Conservation (phyloP, 2,329 filamentous ascomycete species). For the Aspergillus hiratsukae region DNA sequence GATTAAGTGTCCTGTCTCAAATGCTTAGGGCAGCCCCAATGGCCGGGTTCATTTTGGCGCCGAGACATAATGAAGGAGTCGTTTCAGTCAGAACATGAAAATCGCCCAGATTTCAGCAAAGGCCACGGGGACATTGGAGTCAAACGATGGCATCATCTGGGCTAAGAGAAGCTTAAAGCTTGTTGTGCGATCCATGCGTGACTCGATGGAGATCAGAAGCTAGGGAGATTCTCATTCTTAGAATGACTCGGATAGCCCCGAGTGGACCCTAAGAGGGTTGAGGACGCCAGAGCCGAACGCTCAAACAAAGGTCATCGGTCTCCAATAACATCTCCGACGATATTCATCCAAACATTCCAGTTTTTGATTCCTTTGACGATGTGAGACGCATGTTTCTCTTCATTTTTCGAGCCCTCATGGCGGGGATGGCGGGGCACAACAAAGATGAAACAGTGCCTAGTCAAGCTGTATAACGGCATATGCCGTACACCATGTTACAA, state of each 20-base stretch:
- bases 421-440: background rate
- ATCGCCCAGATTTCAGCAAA: background rate
- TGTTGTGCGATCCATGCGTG: background rate
- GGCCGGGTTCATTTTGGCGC: background rate
- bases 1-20: background rate
- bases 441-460: background rate
- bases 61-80: background rate
- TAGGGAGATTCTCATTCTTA: background rate
- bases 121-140: background rate
- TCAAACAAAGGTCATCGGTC: background rate
- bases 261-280: background rate
- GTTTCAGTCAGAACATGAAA: background rate
- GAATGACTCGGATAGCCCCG: background rate
- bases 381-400: background rate
- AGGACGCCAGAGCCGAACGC: background rate
- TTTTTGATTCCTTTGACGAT: background rate
- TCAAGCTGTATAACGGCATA: background rate
- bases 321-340: background rate
- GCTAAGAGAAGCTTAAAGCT: background rate
- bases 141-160: background rate
- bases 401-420: background rate
- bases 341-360: background rate
- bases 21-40: background rate
- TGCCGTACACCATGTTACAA: background rate
- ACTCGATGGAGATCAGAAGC: background rate